These are phyloP conservation scores for Sanghuangporus weigelae DNA, from an alignment of 1,284 basidiomycete genomes.

Conservation along the genomic window DNA sequence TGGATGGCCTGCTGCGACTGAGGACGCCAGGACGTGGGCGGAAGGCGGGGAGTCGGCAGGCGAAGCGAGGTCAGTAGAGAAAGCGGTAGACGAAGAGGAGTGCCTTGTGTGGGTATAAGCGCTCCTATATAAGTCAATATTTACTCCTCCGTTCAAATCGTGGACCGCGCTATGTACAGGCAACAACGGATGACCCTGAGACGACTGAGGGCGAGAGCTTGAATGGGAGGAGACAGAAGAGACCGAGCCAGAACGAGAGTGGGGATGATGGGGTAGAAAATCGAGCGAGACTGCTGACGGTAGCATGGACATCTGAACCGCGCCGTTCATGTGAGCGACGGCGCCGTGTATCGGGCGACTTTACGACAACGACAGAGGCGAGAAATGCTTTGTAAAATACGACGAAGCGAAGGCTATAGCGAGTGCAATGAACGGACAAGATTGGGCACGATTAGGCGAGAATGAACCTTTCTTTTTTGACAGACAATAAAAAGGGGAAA, in stretches of 20 bases:
- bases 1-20: slow-evolving; percentile 30
- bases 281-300: slow-evolving; percentile 57
- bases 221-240: slow-evolving; percentile 64
- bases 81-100: slow-evolving; percentile 40
- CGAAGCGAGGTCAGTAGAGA: slow-evolving; percentile 38
- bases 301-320: slow-evolving; percentile 55
- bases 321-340: slow-evolving; percentile 51
- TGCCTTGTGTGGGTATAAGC: slow-evolving; percentile 32
- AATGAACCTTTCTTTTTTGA: background rate
- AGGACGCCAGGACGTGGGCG: slow-evolving; percentile 63
- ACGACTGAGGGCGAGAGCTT: slow-evolving; percentile 69
- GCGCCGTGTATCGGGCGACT: background rate
- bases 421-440: slow-evolving; percentile 17
- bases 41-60: slow-evolving; percentile 64
- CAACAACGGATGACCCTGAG: slow-evolving; percentile 51
- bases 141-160: background rate
- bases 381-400: slow-evolving; percentile 20
- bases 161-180: slow-evolving; percentile 25
- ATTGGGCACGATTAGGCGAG: background rate
- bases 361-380: slow-evolving; percentile 19
- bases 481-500: slow-evolving; percentile 4
- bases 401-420: slow-evolving; percentile 20
- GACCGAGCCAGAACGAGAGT: slow-evolving; percentile 72
- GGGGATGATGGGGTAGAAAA: slow-evolving; percentile 54
- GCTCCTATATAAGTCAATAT: slow-evolving; percentile 36